Evolutionary conservation across 192 early-diverging fungal genomes (phyloP).

Genomic region (Mortierella antarctica): DNA sequence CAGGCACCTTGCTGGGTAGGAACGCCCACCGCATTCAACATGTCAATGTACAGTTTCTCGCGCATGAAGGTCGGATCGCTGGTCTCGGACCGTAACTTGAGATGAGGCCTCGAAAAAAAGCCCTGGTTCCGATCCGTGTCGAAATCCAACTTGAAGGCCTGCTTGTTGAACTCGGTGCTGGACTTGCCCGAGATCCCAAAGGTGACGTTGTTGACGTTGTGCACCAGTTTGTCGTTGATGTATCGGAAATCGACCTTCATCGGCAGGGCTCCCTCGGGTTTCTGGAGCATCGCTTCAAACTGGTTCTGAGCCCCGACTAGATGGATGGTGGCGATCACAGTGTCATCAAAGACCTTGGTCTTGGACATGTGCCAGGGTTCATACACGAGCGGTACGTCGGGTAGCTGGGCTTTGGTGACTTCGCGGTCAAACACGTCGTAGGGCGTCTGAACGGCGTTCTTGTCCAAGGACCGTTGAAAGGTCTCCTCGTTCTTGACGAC

Average conservation of each 20-base stretch:
- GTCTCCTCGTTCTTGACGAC: constrained; percentile 20
- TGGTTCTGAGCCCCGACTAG: constrained; percentile 28
- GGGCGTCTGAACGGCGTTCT: constrained; percentile 12
- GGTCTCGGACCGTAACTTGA: constrained; percentile 51
- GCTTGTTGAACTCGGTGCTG: constrained; percentile 53
- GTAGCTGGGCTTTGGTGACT: constrained; percentile 47
- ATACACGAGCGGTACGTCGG: constrained; percentile 57
- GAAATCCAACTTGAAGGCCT: constrained; percentile 54
- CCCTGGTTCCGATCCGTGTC: constrained; percentile 41
- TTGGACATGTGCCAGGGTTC: constrained; percentile 53
- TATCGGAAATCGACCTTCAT: constrained; percentile 37
- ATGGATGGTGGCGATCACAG: constrained; percentile 48
- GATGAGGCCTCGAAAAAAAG: constrained; percentile 37
- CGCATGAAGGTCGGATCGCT: constrained; percentile 52
- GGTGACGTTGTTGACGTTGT: constrained; percentile 34
- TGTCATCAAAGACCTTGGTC: constrained; percentile 52
- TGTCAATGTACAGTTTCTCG: constrained; percentile 56
- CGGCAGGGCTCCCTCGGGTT: constrained; percentile 15
- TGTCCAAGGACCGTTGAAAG: constrained; percentile 1
- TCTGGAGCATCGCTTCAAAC: constrained; percentile 19
- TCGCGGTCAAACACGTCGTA: constrained; percentile 63
- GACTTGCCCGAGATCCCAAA: constrained; percentile 52
- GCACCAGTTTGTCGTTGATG: constrained; percentile 34
- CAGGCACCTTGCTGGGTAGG: constrained; percentile 41
- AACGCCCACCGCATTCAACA: constrained; percentile 38